Percentiles rank a stretch among this genome's conserved stretches.
phyloP scores from a whole-genome alignment of 1,139 yeast genomes.

The Pichia cactophila region DNA sequence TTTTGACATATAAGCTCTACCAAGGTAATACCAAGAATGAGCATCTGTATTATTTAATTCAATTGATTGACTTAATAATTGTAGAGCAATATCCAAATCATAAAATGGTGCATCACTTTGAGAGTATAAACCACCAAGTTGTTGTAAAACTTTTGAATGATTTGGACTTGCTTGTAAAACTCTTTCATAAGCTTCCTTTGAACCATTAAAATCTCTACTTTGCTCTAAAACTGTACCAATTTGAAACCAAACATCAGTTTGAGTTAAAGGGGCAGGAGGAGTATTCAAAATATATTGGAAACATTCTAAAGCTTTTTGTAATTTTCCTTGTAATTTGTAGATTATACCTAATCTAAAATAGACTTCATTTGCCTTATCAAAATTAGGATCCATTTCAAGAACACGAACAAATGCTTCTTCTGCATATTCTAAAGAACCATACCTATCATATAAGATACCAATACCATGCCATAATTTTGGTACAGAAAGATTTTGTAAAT shows the following conservation, averaged over 20 bases:
- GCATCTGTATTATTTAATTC: slow-evolving; percentile 90
- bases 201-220: slow-evolving; percentile 84
- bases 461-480: slow-evolving; percentile 98
- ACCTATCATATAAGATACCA: slow-evolving; percentile 90
- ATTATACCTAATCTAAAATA: slow-evolving; percentile 96
- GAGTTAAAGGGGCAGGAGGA: slow-evolving; percentile 94
- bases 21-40: slow-evolving; percentile 93
- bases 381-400: slow-evolving; percentile 88
- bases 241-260: slow-evolving; percentile 97
- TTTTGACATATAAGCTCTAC: slow-evolving; percentile 94
- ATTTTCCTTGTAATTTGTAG: slow-evolving; percentile 88
- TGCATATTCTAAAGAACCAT: slow-evolving; percentile 93
- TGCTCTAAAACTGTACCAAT: slow-evolving; percentile 94
- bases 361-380: slow-evolving; percentile 93
- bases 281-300: slow-evolving; percentile 82
- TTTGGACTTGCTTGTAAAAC: slow-evolving; percentile 85
- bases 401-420: slow-evolving; percentile 98
- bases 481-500: slow-evolving; percentile 86
- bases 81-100: slow-evolving; percentile 77
- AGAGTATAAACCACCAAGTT: slow-evolving; percentile 90
- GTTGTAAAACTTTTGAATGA: slow-evolving; percentile 93
- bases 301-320: slow-evolving; percentile 83
- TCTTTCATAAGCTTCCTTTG: slow-evolving; percentile 91
- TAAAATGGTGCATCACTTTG: slow-evolving; percentile 67
- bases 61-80: slow-evolving; percentile 73